These are phyloP conservation scores for Cicer pinnatifidum DNA, from an alignment of 306 rosid genomes.

Conservation along the genomic window DNA sequence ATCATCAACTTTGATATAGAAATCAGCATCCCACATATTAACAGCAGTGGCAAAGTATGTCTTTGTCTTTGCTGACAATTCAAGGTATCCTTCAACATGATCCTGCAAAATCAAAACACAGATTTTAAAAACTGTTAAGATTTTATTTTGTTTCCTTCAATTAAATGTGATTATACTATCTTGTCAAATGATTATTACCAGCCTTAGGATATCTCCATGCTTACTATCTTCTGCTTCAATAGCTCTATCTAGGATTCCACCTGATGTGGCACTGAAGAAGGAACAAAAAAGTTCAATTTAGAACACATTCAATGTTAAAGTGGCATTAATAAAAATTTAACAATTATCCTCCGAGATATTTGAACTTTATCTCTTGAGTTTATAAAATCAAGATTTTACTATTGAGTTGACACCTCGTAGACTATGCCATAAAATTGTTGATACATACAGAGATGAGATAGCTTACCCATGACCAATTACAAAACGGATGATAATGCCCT, in stretches of 20 bases:
- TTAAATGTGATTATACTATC: slow-evolving; percentile 2
- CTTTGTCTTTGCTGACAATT: slow-evolving; percentile 94
- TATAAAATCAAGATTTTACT: too few species aligned
- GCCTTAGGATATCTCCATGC: slow-evolving; percentile 90
- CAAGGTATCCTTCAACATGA: slow-evolving; percentile 98
- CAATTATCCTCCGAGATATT: too few species aligned
- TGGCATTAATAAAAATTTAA: not conserved
- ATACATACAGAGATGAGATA: not conserved
- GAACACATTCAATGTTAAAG: slow-evolving; percentile 5
- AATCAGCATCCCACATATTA: slow-evolving; percentile 93
- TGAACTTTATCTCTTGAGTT: too few species aligned
- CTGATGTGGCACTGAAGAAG: slow-evolving; percentile 79
- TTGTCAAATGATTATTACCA: slow-evolving; percentile 58
- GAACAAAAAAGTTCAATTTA: slow-evolving; percentile 4
- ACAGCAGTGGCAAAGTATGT: slow-evolving; percentile 88
- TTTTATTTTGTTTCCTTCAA: not conserved
- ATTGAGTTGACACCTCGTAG: too few species aligned
- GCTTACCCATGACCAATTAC: slow-evolving; percentile 93
- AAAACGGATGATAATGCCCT: slow-evolving; percentile 89
- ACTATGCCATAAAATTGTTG: too few species aligned
- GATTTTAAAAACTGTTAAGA: slow-evolving; percentile 1
- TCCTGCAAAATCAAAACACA: slow-evolving; percentile 59
- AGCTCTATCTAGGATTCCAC: slow-evolving; percentile 96
- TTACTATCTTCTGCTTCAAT: slow-evolving; percentile 93
- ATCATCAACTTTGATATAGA: slow-evolving; percentile 95